phyloP scores from a whole-genome alignment of 2,329 filamentous ascomycete genomes.

The Penicillium sp. region DNA sequence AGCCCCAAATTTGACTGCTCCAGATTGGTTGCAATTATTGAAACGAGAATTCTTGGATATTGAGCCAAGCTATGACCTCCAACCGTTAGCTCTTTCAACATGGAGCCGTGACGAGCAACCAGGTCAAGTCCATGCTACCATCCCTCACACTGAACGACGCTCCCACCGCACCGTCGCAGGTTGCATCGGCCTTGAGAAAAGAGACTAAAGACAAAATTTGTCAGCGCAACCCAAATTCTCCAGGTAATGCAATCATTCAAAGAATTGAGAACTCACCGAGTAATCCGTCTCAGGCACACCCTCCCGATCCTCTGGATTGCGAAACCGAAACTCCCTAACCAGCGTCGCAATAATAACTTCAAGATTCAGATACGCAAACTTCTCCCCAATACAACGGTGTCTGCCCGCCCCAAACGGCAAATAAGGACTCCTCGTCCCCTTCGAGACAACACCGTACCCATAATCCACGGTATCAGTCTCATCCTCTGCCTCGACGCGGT shows the following conservation, averaged over 20 bases:
- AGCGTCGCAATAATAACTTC: slow-evolving; percentile 65
- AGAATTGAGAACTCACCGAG: slow-evolving; percentile 43
- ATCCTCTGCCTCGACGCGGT: slow-evolving; percentile 38
- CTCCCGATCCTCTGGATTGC: slow-evolving; percentile 57
- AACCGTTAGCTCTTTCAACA: neutral
- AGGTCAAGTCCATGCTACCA: neutral
- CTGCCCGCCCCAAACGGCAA: slow-evolving; percentile 72
- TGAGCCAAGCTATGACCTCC: neutral
- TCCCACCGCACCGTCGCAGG: slow-evolving; percentile 30
- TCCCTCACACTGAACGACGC: slow-evolving; percentile 2
- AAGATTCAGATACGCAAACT: slow-evolving; percentile 72
- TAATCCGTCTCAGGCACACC: slow-evolving; percentile 67
- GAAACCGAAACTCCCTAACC: slow-evolving; percentile 62
- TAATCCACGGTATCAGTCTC: slow-evolving; percentile 62
- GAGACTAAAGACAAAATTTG: slow-evolving; percentile 17
- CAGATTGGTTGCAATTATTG: too few species aligned
- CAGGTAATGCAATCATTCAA: slow-evolving; percentile 15
- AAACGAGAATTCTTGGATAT: too few species aligned
- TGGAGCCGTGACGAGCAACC: neutral
- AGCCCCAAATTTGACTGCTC: too few species aligned
- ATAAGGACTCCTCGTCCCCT: slow-evolving; percentile 64
- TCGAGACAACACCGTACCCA: slow-evolving; percentile 61
- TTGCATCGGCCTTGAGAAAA: slow-evolving; percentile 30
- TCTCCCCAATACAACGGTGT: slow-evolving; percentile 74
- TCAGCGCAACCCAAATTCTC: neutral